These are phyloP conservation scores for Hymenoscyphus linearis DNA, from an alignment of 2,329 filamentous ascomycete species.

Conservation along the genomic window DNA sequence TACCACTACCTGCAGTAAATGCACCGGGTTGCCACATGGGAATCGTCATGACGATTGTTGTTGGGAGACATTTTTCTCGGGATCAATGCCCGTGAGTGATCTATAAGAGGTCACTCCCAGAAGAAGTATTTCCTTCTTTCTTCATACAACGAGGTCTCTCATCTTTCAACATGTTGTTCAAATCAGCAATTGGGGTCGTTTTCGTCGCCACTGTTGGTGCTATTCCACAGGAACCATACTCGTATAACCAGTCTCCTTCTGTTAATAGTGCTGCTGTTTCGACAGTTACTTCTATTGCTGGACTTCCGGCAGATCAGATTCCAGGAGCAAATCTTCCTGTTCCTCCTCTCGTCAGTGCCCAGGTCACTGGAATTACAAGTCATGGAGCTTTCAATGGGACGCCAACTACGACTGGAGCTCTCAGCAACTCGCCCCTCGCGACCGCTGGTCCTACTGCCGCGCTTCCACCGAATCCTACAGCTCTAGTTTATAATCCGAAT, in stretches of 20 bases:
- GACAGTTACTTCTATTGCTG: constrained; percentile 22
- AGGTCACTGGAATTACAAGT: constrained; percentile 53
- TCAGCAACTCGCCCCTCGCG: constrained; percentile 52
- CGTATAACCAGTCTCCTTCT: constrained; percentile 23
- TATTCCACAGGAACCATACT: constrained; percentile 20
- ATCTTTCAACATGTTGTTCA: constrained; percentile 18
- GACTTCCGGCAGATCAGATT: constrained; percentile 24
- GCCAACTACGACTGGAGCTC: constrained; percentile 64
- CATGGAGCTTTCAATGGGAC: constrained; percentile 66
- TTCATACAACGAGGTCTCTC: not conserved
- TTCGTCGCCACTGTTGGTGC: constrained; percentile 18
- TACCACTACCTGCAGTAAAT: not conserved
- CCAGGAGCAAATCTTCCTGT: constrained; percentile 25
- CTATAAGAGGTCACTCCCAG: not conserved
- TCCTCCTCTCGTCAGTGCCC: constrained; percentile 40
- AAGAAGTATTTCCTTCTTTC: not conserved
- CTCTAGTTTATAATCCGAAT: constrained; percentile 66
- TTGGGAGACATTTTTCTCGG: not conserved
- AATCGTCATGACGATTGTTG: not conserved
- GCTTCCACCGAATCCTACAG: constrained; percentile 54
- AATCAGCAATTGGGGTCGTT: constrained; percentile 16
- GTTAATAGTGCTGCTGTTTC: constrained; percentile 25
- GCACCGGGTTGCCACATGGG: not conserved
- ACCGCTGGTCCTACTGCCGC: constrained; percentile 46
- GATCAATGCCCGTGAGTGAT: not conserved